Percentiles rank a stretch among this genome's conserved stretches.
These are phyloP conservation scores for Microthyrium microscopicum DNA, from an alignment of 2,329 filamentous ascomycete species.

Conservation along the genomic window DNA sequence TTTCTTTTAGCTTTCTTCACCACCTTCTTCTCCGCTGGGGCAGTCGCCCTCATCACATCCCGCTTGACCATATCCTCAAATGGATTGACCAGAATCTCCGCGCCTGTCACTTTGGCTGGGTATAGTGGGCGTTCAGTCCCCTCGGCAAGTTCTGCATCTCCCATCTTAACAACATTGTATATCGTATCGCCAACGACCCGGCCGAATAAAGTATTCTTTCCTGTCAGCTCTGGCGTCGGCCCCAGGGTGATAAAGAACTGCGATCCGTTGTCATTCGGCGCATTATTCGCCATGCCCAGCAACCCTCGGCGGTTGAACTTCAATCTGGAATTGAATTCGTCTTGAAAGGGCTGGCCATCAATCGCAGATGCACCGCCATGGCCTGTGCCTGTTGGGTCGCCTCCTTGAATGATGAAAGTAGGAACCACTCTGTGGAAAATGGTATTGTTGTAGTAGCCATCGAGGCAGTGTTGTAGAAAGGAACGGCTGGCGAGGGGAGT, in stretches of 20 bases:
- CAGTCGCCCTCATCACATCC: slow-evolving; percentile 29
- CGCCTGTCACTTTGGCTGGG: slow-evolving; percentile 53
- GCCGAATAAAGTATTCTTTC: slow-evolving; percentile 87
- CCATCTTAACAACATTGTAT: slow-evolving; percentile 89
- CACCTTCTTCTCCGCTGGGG: slow-evolving; percentile 31
- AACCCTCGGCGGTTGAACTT: slow-evolving; percentile 86
- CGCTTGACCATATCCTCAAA: slow-evolving; percentile 63
- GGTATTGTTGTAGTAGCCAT: slow-evolving; percentile 84
- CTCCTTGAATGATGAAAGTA: slow-evolving; percentile 85
- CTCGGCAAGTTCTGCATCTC: slow-evolving; percentile 62
- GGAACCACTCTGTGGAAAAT: slow-evolving; percentile 88
- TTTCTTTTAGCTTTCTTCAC: slow-evolving; percentile 48
- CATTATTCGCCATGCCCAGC: slow-evolving; percentile 90
- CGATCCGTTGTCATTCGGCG: slow-evolving; percentile 69
- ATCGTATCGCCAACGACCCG: slow-evolving; percentile 86
- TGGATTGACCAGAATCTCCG: slow-evolving; percentile 66
- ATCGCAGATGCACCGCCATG: slow-evolving; percentile 86
- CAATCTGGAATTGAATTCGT: slow-evolving; percentile 82
- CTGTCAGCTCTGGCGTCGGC: slow-evolving; percentile 65
- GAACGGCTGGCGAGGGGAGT: slow-evolving; percentile 82
- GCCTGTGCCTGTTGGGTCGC: slow-evolving; percentile 84
- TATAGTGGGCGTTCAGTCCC: slow-evolving; percentile 57
- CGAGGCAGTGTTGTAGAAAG: slow-evolving; percentile 86
- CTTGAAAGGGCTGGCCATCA: slow-evolving; percentile 63
- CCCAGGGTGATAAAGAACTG: slow-evolving; percentile 95